Conservation (phyloP, 495 filamentous ascomycete species). For the Penicillium herquei region DNA sequence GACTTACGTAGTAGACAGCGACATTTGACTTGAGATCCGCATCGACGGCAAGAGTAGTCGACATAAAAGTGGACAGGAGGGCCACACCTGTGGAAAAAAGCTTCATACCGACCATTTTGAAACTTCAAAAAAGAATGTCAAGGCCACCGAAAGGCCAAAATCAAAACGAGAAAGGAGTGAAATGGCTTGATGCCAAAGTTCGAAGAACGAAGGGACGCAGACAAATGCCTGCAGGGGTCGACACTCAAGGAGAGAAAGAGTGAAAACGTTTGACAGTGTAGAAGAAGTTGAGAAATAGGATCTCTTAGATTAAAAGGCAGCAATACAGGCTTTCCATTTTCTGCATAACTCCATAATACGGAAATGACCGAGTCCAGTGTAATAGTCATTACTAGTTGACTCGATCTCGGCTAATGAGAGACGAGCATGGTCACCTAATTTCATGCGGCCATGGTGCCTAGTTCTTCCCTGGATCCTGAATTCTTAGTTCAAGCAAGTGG, state of each 20-base stretch:
- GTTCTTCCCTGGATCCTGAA: not conserved
- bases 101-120: constrained; percentile 30
- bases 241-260: constrained; percentile 27
- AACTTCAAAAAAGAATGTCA: constrained; percentile 24
- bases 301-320: constrained; percentile 6
- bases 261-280: constrained; percentile 11
- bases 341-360: not conserved
- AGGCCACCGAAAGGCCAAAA: not conserved
- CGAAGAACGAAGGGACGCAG: constrained; percentile 48
- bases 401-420: not conserved
- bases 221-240: constrained; percentile 40
- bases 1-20: constrained; percentile 61
- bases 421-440: not conserved
- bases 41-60: constrained; percentile 47
- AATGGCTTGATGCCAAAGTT: constrained; percentile 6
- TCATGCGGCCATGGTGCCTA: not conserved
- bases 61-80: constrained; percentile 29
- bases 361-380: not conserved
- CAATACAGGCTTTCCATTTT: not conserved
- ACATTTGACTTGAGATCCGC: constrained; percentile 52
- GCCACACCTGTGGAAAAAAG: constrained; percentile 20
- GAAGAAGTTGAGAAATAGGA: not conserved
- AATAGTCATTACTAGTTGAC: not conserved
- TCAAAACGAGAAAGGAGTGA: constrained; percentile 21
- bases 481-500: not conserved